Percentiles rank a stretch among this genome's conserved stretches.
These are phyloP conservation scores for Pseudonitzschia pungens DNA, from an alignment of 108 stramenopile species.

Conservation along the genomic window DNA sequence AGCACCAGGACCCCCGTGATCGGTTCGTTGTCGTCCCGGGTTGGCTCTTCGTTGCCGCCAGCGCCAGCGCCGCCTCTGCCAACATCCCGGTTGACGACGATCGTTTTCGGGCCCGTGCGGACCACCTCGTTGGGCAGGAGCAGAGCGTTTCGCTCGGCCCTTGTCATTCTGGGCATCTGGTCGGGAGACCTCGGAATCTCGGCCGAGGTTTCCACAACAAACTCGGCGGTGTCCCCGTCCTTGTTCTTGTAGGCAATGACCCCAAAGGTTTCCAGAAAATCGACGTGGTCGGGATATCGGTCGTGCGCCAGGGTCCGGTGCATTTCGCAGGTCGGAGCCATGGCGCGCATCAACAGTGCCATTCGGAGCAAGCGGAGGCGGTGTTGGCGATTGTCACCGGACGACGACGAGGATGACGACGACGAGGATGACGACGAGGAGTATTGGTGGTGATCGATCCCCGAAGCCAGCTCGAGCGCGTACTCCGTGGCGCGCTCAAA, in stretches of 20 bases:
- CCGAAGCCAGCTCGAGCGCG: slow-evolving; percentile 29
- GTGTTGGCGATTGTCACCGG: slow-evolving; percentile 5
- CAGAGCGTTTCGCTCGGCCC: neutral
- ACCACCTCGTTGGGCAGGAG: slow-evolving; percentile 26
- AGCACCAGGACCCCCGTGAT: slow-evolving; percentile 50
- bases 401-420: too few species aligned
- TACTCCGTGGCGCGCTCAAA: slow-evolving; percentile 26
- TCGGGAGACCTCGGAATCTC: slow-evolving; percentile 13
- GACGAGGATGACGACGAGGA: too few species aligned
- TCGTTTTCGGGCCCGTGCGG: neutral
- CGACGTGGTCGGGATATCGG: neutral
- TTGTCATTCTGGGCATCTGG: neutral
- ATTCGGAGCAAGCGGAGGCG: slow-evolving; percentile 36
- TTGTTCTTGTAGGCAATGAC: slow-evolving; percentile 12
- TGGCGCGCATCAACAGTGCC: slow-evolving; percentile 62
- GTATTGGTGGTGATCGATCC: neutral
- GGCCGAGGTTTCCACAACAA: slow-evolving; percentile 7
- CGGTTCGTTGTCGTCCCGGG: neutral
- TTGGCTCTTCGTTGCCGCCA: too few species aligned
- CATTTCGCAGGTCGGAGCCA: slow-evolving; percentile 78
- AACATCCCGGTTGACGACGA: slow-evolving; percentile 2
- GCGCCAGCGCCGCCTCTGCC: too few species aligned
- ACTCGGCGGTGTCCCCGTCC: neutral
- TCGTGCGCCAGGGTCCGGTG: slow-evolving; percentile 66
- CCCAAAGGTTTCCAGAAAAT: slow-evolving; percentile 31